Evolutionary conservation across 176 grass and related monocot species (phyloP).

Genomic region (Zea luxurians): DNA sequence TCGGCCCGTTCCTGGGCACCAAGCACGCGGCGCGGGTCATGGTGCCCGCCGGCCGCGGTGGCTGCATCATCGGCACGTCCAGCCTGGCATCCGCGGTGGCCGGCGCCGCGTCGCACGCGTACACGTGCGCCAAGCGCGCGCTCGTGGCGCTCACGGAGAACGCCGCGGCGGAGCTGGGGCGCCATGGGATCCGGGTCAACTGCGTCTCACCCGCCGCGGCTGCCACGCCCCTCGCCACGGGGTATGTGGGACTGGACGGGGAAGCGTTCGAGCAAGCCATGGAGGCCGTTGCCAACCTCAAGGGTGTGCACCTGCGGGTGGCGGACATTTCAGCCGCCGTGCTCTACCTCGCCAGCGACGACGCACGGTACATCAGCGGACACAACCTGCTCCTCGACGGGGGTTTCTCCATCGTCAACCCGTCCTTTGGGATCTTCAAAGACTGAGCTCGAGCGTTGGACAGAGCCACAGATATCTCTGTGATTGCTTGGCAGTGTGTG

Average conservation of each 20-base stretch:
- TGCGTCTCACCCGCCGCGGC: slow-evolving; percentile 44
- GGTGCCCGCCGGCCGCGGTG: slow-evolving; percentile 25
- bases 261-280: slow-evolving; percentile 45
- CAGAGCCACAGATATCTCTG: too few relatives aligned
- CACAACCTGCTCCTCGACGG: slow-evolving; percentile 62
- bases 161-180: slow-evolving; percentile 50
- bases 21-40: slow-evolving; percentile 61
- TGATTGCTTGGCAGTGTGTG: background rate
- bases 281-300: slow-evolving; percentile 38
- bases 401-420: slow-evolving; percentile 43
- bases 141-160: slow-evolving; percentile 50
- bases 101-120: slow-evolving; percentile 29
- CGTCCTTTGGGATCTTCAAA: slow-evolving; percentile 50
- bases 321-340: slow-evolving; percentile 54
- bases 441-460: background rate
- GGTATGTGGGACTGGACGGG: slow-evolving; percentile 27
- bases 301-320: slow-evolving; percentile 42
- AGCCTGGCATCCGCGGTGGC: slow-evolving; percentile 42
- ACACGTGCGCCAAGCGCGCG: slow-evolving; percentile 55
- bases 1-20: slow-evolving; percentile 53
- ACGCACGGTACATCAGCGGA: slow-evolving; percentile 49
- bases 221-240: slow-evolving; percentile 40
- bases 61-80: slow-evolving; percentile 49
- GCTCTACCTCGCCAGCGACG: slow-evolving; percentile 55
- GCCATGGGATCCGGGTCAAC: slow-evolving; percentile 56